Evolutionary conservation across 805 yeast species (phyloP), one percentile per base, ranked within the genome.

Genomic region (Yarrowia bubula): DNA sequence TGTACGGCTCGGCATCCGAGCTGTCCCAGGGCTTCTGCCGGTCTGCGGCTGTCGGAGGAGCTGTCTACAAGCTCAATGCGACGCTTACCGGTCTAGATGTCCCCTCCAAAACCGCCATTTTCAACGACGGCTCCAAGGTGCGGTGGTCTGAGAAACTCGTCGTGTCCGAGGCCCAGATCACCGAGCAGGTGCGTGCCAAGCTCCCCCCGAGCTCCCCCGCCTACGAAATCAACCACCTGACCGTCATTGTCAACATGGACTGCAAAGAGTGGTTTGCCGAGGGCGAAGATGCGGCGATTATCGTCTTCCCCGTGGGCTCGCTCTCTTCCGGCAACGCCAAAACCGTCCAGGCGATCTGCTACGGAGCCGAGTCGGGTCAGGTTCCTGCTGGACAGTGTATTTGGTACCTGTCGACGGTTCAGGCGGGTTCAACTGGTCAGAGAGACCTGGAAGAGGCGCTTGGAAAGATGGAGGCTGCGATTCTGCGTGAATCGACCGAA

Each of bases 1-100:
- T 91, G 79, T 93, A 87, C 77, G 99, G 98, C 66, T 96, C 97
- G 2, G 92, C 96, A 0, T 97, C 98, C 63, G 99, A 93, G 76
- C 79, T 93, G 32, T 87, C 96, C 14, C 99, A 93, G 78, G 99
- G 98, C 1, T 93, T 95, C 76, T 93, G 98, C 77, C 83, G 99
- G 71, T 89, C 96, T 66, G 98, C 98, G 3, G 99, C 99, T 13
- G 98, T 93, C 68, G 98, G 95, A 17, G 98, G 98, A 64, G 88
- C 98, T 64, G 90, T 96, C 38, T 93, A 95, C 77, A 91, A 92
- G 75, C 80, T 93, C 65, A 86, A 87, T 72, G 87, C 95, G 14
- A 78, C 81, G 43, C 76, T 93, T 62, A 77, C 77, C 5, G 83
- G 84, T 41, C 37, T 61, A 7, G 93, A 93, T 74, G 84, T 87